Conservation (phyloP, 1,284 basidiomycete species). For the Cryptococcus maquisensis region DNA sequence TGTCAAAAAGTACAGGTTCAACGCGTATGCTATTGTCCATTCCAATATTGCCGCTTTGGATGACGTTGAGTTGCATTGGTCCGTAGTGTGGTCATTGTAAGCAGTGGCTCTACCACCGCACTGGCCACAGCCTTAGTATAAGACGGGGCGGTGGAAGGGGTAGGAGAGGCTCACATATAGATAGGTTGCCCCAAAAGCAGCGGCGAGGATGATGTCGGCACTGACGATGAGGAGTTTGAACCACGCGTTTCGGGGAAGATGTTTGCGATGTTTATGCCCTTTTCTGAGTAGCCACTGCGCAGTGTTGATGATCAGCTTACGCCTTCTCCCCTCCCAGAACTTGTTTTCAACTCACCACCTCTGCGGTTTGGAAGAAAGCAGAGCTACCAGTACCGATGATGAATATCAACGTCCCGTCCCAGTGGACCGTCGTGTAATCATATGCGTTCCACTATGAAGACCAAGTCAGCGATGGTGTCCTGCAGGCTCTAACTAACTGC, state of each 20-base stretch:
- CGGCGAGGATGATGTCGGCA: conserved; percentile 47
- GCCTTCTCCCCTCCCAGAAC: background rate
- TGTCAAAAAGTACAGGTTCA: conserved; percentile 46
- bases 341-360: conserved; percentile 43
- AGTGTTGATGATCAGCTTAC: background rate
- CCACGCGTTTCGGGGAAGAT: conserved; percentile 50
- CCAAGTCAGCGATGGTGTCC: background rate
- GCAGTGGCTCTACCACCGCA: conserved; percentile 29
- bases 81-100: conserved; percentile 10
- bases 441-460: conserved; percentile 45
- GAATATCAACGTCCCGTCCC: conserved; percentile 52
- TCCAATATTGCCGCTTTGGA: conserved; percentile 50
- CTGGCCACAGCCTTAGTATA: conserved; percentile 9
- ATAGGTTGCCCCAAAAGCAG: conserved; percentile 51
- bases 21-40: conserved; percentile 49
- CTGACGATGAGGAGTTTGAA: conserved; percentile 50
- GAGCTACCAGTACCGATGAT: conserved; percentile 51
- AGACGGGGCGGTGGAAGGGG: background rate
- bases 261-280: conserved; percentile 48
- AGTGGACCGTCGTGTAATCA: conserved; percentile 50
- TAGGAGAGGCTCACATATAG: conserved; percentile 25
- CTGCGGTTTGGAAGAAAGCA: conserved; percentile 51
- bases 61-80: conserved; percentile 47
- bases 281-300: conserved; percentile 43
- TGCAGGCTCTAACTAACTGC: background rate